Evolutionary conservation across 202 grass and related monocot genomes (phyloP).

Genomic region (Digitaria exilis): DNA sequence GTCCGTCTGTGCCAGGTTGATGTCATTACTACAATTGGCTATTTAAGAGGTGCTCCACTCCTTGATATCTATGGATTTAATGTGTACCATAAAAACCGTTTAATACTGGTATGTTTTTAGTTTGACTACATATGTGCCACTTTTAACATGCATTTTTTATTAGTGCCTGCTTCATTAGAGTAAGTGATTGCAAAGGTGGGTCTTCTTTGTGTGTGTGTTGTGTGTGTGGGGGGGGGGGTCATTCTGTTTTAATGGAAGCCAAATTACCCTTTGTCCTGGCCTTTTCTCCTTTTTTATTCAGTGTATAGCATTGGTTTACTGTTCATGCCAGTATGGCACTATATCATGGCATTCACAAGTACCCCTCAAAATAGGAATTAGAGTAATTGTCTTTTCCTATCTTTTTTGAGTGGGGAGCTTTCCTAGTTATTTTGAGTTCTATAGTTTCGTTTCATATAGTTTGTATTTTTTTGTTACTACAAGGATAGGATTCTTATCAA

Average conservation of each 20-base stretch:
- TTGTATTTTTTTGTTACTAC: background rate
- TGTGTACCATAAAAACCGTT: slow-evolving; percentile 76
- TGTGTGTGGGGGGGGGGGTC: too few species aligned
- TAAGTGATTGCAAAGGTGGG: background rate
- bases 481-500: background rate
- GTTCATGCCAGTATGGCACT: background rate
- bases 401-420: background rate
- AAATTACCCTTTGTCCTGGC: too few species aligned
- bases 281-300: slow-evolving; percentile 14
- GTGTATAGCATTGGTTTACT: background rate
- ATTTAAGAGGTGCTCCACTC: slow-evolving; percentile 67
- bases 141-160: background rate
- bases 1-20: slow-evolving; percentile 43
- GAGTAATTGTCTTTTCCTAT: background rate
- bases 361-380: background rate
- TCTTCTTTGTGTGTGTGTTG: too few species aligned
- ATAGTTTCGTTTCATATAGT: background rate
- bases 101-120: slow-evolving; percentile 64
- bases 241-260: background rate
- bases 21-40: slow-evolving; percentile 75
- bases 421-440: background rate
- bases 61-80: slow-evolving; percentile 75
- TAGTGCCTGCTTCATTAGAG: background rate
- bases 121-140: background rate
- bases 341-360: background rate